Base-by-base conservation (phyloP, 2,329 filamentous ascomycete genomes). In the Sclerotiophoma versabilis region DNA sequence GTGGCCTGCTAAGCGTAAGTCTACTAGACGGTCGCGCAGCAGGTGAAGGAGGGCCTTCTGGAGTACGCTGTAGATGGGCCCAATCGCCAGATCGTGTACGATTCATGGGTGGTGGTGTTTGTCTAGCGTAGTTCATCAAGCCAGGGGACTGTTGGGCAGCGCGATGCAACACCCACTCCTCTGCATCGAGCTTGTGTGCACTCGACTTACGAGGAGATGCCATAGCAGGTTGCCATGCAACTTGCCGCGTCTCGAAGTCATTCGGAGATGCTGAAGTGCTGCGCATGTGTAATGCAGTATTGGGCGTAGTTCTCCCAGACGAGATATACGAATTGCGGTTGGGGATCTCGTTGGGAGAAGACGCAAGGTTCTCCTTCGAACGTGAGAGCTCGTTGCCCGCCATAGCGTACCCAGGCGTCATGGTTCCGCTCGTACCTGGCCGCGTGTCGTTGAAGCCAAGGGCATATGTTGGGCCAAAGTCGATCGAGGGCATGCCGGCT, bases 391-490 rank as follows among this genome's bases (percentile, higher is more conserved):
- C 57, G 12, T 50, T 59, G 14, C 75, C 68, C 26, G 73, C 66
- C 19, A 62, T 43, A 17, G 60, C 69, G 45, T 77, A 76, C 0
- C 45, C 51, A 25, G 45, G 45, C 9, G 74, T 81, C 53, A 84
- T 72, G 2, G 82, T 82, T 37, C 82, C 82, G 41, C 80, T 82
- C 1, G 83, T 85, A 34, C 73, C 79, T n/a, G 84, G 83, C 8
- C 83, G 81, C 62, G 79, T 80, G 15, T 76, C 79, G 36, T 78
- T 78, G 23, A 84, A 82, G 57, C 78, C 79, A 52, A 92, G 88
- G 55, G 89, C 88, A 64, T 91, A 78, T 0, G 93, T 96, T 5
- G 88, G 91, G 0, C 93, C 93, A 75, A 97, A 97, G 72, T 97
- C 88, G 58, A 96, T 84, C 4, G 83, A 77, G 1, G 91, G 91